Conservation (phyloP, 345 rosid genomes). For the Hirschfeldia incana region DNA sequence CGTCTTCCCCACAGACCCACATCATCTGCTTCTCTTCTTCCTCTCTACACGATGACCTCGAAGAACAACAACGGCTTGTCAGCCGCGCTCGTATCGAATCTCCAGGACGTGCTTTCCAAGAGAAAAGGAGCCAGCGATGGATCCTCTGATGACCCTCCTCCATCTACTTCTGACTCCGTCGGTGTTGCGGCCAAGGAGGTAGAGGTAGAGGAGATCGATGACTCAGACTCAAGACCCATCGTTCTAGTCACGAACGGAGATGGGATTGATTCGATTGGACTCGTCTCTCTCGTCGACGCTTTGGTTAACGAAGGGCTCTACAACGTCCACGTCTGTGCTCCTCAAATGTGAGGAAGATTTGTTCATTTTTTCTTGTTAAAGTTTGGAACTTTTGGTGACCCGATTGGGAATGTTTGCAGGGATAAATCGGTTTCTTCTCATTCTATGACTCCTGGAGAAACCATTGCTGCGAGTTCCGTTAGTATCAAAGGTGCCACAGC, state of each 20-base stretch:
- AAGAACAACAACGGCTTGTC: conserved; percentile 59
- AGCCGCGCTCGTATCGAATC: conserved; percentile 79
- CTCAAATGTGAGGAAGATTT: conserved; percentile 59
- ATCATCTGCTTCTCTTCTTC: conserved; percentile 6
- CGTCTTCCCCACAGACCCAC: neutral
- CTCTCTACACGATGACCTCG: conserved; percentile 38
- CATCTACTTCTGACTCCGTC: conserved; percentile 54
- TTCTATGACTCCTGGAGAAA: conserved; percentile 77
- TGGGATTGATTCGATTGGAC: conserved; percentile 93
- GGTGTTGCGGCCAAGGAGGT: conserved; percentile 18
- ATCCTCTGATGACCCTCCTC: conserved; percentile 30
- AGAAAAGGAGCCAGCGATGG: conserved; percentile 46
- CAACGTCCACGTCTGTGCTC: conserved; percentile 88
- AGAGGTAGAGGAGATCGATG: conserved; percentile 37
- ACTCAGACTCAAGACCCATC: conserved; percentile 55
- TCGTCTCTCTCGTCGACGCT: conserved; percentile 83
- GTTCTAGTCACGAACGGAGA: conserved; percentile 86
- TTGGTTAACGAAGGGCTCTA: conserved; percentile 72
- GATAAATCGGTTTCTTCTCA: conserved; percentile 81
- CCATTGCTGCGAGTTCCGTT: conserved; percentile 66
- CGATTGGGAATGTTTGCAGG: conserved; percentile 50
- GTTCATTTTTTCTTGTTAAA: neutral
- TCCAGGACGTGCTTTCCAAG: conserved; percentile 72
- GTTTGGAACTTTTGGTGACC: conserved; percentile 17
- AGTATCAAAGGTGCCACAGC: conserved; percentile 73